Percentiles rank a stretch among this genome's conserved stretches.
Evolutionary conservation across 495 filamentous ascomycete genomes (phyloP).

Genomic region (Podospora pseudocomata): DNA sequence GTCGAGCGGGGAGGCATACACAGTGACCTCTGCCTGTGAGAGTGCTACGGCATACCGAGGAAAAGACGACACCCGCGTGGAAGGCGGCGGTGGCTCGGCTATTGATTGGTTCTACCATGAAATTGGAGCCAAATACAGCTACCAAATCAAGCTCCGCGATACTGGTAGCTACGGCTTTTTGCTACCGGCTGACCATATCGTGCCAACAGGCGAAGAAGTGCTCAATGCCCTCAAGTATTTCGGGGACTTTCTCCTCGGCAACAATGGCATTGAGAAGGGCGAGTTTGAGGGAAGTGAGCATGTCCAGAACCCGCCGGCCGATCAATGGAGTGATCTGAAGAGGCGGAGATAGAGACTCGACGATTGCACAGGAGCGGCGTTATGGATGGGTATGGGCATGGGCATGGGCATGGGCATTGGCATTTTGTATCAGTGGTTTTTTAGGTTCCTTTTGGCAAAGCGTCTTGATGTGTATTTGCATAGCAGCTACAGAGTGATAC

Average conservation of each 20-base stretch:
- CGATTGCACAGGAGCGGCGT: not conserved
- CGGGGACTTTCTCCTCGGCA: slow-evolving; percentile 68
- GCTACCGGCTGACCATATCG: slow-evolving; percentile 78
- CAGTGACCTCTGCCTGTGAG: slow-evolving; percentile 82
- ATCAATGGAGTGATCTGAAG: slow-evolving; percentile 24
- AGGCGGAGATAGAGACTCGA: slow-evolving; percentile 10
- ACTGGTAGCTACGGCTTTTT: slow-evolving; percentile 93
- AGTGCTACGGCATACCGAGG: slow-evolving; percentile 49
- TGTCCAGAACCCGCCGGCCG: not conserved
- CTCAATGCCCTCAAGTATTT: slow-evolving; percentile 78
- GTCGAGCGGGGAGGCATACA: slow-evolving; percentile 70
- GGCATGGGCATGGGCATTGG: too few species aligned
- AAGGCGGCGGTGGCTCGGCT: slow-evolving; percentile 74
- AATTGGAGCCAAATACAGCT: slow-evolving; percentile 74
- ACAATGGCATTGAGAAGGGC: slow-evolving; percentile 55
- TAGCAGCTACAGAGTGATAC: too few species aligned
- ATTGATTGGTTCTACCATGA: slow-evolving; percentile 97
- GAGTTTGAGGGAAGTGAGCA: not conserved
- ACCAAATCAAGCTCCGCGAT: slow-evolving; percentile 93
- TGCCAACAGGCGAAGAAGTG: slow-evolving; percentile 85
- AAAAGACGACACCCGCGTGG: slow-evolving; percentile 40
- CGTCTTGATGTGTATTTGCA: not conserved
- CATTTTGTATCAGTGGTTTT: not conserved
- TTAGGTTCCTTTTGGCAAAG: not conserved
- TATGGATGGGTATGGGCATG: not conserved